Evolutionary conservation across 2,329 filamentous ascomycete species (phyloP), one percentile per base, ranked within the genome.

Genomic region (Fonsecaea erecta): DNA sequence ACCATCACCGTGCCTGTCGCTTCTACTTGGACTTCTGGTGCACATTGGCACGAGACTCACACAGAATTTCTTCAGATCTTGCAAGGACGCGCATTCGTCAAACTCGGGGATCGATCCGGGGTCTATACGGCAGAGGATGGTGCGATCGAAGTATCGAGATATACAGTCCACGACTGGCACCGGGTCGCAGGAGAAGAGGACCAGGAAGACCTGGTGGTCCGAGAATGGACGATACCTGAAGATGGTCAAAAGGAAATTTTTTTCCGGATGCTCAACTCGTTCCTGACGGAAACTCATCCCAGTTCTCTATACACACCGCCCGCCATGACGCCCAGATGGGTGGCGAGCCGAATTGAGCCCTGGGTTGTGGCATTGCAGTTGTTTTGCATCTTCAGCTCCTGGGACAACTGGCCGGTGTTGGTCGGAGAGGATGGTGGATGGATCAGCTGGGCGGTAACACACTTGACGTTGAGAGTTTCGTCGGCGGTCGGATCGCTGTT

Each of bases 31-130:
- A 78, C 79, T 8, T 82, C 79, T 46, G 81, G 80, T 1, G 74
- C 81, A 9, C 83, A 85, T 70, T 84, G 81, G 78, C 83, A 85
- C 67, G 77, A 79, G 60, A 70, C 68, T 1, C 81, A 84, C 68
- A 78, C 76, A 2, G 82, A 84, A 68, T 81, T 79, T 68, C 73
- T 85, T 8, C 77, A 73, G 18, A 75, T 84, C 7, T 18, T 82
- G 30, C 74, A 72, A 43, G 81, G 80, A 12, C 72, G 73, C 6
- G 76, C 80, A 1, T 64, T 66, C 16, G 52, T 71, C 35, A 64
- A 52, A 58, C 56, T 71, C 11, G 65, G 67, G 14, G 18, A 52
- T 32, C 18, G 28, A 48, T 21, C 32, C 24, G 21, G 51, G 32
- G 60, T 60, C 24, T 62, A 56, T 28, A 51, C 52, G 46, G 30